Evolutionary conservation across 208 protist genomes (phyloP).

Genomic region (Trichomonas tenax): DNA sequence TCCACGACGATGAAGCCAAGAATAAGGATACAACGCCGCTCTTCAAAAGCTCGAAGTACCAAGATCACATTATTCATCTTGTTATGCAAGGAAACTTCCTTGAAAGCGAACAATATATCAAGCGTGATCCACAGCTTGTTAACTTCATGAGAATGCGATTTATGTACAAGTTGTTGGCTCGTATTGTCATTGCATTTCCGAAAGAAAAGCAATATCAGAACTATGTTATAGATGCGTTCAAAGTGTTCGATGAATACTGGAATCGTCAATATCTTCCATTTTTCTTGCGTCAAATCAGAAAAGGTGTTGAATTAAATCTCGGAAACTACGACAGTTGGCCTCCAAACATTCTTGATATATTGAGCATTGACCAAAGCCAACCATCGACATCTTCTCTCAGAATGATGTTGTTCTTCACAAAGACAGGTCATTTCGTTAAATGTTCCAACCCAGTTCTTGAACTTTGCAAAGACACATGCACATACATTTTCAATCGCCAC

Average conservation of each 20-base stretch:
- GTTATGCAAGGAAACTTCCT: not conserved
- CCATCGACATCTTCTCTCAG: not conserved
- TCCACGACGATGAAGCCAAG: not conserved
- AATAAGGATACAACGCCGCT: not conserved
- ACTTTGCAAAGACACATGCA: not conserved
- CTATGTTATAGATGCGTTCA: not conserved
- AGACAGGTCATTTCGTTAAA: not conserved
- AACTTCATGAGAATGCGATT: not conserved
- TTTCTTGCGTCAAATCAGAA: not conserved
- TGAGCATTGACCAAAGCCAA: not conserved
- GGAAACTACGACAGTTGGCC: not conserved
- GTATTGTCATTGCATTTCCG: not conserved
- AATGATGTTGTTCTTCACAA: not conserved
- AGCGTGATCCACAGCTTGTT: not conserved
- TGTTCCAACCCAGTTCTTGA: not conserved
- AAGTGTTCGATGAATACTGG: not conserved
- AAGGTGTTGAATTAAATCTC: not conserved
- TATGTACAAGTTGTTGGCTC: not conserved
- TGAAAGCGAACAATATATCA: not conserved
- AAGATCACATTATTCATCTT: not conserved
- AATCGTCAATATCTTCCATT: not conserved
- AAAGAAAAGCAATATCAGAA: not conserved
- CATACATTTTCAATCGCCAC: not conserved
- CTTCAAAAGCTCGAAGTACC: not conserved
- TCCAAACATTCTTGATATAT: not conserved